Conservation (phyloP, 1,139 yeast genomes). For the Geotrichum phurueaensis region DNA sequence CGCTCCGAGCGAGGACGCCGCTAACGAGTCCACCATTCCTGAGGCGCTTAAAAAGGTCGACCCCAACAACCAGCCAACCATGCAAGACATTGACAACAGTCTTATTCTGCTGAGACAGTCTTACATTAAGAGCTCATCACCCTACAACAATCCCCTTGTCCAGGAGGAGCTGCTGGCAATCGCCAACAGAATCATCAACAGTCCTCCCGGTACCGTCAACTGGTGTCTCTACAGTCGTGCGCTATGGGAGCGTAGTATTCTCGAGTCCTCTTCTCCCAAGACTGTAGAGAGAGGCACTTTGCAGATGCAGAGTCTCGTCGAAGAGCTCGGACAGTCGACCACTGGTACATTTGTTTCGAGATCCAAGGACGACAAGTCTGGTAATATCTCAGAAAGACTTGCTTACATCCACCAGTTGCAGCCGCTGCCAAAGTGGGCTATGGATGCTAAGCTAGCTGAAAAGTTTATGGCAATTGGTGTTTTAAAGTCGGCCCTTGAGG, state of each 20-base stretch:
- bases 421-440: slow-evolving; percentile 75
- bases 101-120: slow-evolving; percentile 66
- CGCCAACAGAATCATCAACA: slow-evolving; percentile 61
- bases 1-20: slow-evolving; percentile 37
- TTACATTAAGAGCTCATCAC: slow-evolving; percentile 62
- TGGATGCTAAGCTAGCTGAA: slow-evolving; percentile 81
- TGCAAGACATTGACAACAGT: slow-evolving; percentile 63
- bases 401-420: slow-evolving; percentile 70
- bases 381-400: slow-evolving; percentile 45
- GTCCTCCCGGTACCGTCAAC: slow-evolving; percentile 46
- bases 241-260: slow-evolving; percentile 80
- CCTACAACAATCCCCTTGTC: slow-evolving; percentile 60
- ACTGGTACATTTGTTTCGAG: slow-evolving; percentile 53
- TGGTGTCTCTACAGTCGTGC: slow-evolving; percentile 82
- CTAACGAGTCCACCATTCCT: slow-evolving; percentile 48
- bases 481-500: slow-evolving; percentile 79
- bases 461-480: slow-evolving; percentile 84
- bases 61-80: slow-evolving; percentile 75
- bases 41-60: slow-evolving; percentile 50
- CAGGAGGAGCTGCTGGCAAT: slow-evolving; percentile 79
- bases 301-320: slow-evolving; percentile 88
- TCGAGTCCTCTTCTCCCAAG: slow-evolving; percentile 74
- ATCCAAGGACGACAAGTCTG: slow-evolving; percentile 28
- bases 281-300: slow-evolving; percentile 91
- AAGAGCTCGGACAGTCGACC: slow-evolving; percentile 73